Evolutionary conservation across 2,329 filamentous ascomycete genomes (phyloP), one percentile per base, ranked within the genome.

Genomic region (Xylaria multiplex): DNA sequence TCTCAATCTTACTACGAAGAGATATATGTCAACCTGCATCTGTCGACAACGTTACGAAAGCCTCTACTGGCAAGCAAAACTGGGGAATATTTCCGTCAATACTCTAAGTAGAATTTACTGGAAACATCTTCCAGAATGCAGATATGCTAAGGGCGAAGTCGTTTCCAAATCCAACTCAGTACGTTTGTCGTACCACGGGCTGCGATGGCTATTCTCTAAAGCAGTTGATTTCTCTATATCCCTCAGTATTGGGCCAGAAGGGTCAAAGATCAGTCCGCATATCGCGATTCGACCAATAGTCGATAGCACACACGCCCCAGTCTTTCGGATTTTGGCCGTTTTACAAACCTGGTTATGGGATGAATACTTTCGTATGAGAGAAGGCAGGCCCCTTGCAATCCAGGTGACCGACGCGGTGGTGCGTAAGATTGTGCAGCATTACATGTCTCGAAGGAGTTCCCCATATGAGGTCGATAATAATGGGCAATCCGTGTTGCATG

Each of bases 41-140:
- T 54, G 52, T 27, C 52, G 19, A 42, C 52, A 24, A 27, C 9
- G 42, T 3, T 19, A 32, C 13, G 35, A 54, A 42, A 42, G 35
- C 52, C 1, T 54, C 11, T 11, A 22, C 0, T 27, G 19, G 19
- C 19, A 42, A 5, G 19, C 35, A n/a, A 42, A 24, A n/a, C 19
- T 54, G 1, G 35, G 35, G 4, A 4, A 6, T 27, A 5, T 54
- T 11, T 54, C 35, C 6, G 19, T 49, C 22, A 30, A 22, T 32
- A 59, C 9, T 16, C 35, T 59, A 11, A 59, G 14, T 7, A 24
- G 11, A 8, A 52, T 8, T 22, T 16, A 2, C 30, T 9, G 27
- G 49, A 61, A 61, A 27, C 58, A 61, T 7, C 49, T 61, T 1
- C 49, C 49, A 14, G 58, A 61, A 46, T 61, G 58, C 48, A 59